Base-by-base conservation (phyloP, 2,329 filamentous ascomycete species). In the Pseudohalonectria lignicola region DNA sequence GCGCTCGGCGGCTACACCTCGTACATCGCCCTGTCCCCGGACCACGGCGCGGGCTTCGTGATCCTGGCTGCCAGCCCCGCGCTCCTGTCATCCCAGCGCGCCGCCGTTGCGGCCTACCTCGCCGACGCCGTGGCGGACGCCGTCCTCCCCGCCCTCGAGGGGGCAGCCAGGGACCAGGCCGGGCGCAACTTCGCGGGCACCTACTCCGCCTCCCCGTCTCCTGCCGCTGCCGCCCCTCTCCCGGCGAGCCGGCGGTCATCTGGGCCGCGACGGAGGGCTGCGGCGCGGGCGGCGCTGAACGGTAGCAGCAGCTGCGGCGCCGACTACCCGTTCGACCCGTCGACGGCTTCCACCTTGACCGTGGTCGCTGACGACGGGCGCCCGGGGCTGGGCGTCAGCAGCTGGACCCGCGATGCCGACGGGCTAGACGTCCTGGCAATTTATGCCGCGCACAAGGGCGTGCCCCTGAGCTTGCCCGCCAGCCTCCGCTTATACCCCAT, bases 21-120 rank as follows among this genome's bases (percentile, higher is more conserved):
- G 2, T 45, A 53, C 3, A 44, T 67, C 0, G 59, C 53, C 15
- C 47, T 71, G 4, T 49, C 71, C 0, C 64, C 66, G 0, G 65
- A 70, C 43, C 68, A 69, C 45, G 60, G 62, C 33, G 42, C 67
- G 5, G 60, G 60, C 28, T 49, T 67, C 39, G 55, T 56, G 5
- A 46, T 69, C 9, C 46, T 70, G 34, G 52, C 53, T 1, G 60
- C 55, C 9, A n/a, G 12, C 16, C 16, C 30, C 16, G 12, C 30
- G 16, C 16, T 7, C 30, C n/a, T 15, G 30, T 17, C 16, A 15
- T 8, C 30, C 12, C 30, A 9, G 7, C 13, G 30, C 7, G 16
- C 8, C 30, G 8, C 8, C 8, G 12, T 26, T 8, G 30, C 16
- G 8, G 12, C 16, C 30, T 7, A 9, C n/a, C 12, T 31, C 8